Percentiles rank a stretch among this genome's conserved stretches.
Evolutionary conservation across 1,139 yeast genomes (phyloP).

Genomic region (Lipomyces yarrowii): DNA sequence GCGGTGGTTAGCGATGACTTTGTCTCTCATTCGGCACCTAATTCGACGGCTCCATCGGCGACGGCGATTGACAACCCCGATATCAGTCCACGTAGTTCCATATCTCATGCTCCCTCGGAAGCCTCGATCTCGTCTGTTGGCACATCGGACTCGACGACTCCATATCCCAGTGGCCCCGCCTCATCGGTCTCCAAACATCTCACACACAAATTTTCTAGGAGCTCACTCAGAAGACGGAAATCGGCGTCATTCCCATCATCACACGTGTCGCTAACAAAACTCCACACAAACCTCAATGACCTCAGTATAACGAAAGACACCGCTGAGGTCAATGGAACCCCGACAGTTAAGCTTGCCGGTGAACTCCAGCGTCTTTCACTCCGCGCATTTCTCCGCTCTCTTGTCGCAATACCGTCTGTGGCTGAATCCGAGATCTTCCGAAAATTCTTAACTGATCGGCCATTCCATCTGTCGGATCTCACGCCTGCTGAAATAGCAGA

Average conservation of each 20-base stretch:
- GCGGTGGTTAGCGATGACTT: conserved; percentile 32
- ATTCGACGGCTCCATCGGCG: background rate
- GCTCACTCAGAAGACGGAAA: conserved; percentile 12
- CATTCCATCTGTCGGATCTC: conserved; percentile 41
- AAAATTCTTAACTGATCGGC: conserved; percentile 53
- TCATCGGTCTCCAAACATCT: conserved; percentile 4
- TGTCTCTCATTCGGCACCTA: conserved; percentile 14
- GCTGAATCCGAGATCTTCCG: conserved; percentile 55
- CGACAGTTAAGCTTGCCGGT: conserved; percentile 46
- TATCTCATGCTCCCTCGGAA: conserved; percentile 20
- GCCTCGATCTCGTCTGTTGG: conserved; percentile 14
- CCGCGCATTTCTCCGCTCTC: conserved; percentile 65
- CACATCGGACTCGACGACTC: conserved; percentile 5
- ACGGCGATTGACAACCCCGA: background rate
- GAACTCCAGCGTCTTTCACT: conserved; percentile 77
- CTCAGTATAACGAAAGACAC: conserved; percentile 7
- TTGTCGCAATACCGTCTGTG: conserved; percentile 59
- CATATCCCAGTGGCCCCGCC: background rate
- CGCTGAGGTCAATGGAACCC: conserved; percentile 9
- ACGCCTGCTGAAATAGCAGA: conserved; percentile 55
- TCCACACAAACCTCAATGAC: background rate
- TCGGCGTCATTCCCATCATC: conserved; percentile 19
- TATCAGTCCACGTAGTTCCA: conserved; percentile 21
- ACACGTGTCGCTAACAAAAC: conserved; percentile 1
- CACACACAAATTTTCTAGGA: conserved; percentile 10